Evolutionary conservation across 257 asterid genomes (phyloP).

Genomic region (Solanum tacnaense): DNA sequence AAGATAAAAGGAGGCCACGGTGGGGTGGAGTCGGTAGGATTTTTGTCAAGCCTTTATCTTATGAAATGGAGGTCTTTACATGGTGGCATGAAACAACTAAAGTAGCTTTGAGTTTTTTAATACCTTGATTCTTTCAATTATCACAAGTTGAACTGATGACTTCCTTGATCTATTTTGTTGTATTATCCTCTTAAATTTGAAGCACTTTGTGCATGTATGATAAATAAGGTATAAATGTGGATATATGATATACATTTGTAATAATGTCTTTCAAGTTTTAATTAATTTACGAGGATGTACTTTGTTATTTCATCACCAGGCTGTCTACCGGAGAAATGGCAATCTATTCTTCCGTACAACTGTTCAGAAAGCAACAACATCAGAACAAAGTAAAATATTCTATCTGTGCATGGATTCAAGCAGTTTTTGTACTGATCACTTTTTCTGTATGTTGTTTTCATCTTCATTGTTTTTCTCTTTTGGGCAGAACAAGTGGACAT

Average conservation of each 20-base stretch:
- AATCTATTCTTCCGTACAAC: constrained; percentile 61
- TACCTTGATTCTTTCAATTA: not conserved
- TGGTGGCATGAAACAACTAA: not conserved
- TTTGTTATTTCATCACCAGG: constrained; percentile 20
- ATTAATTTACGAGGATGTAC: not conserved
- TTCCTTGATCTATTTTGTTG: not conserved
- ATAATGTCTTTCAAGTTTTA: not conserved
- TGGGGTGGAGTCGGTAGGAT: not conserved
- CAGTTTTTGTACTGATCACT: not conserved
- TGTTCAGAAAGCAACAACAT: constrained; percentile 47
- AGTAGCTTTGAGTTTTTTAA: not conserved
- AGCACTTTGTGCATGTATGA: not conserved
- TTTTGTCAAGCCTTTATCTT: not conserved
- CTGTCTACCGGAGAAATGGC: constrained; percentile 66
- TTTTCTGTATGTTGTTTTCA: not conserved
- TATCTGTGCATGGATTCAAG: not conserved
- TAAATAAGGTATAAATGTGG: not conserved
- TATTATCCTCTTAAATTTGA: not conserved
- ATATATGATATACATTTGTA: not conserved
- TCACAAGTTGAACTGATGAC: not conserved
- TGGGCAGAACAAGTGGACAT: constrained; percentile 58
- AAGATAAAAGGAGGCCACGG: not conserved
- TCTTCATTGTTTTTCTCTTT: not conserved
- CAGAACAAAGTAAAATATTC: constrained; percentile 54
- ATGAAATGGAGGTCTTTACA: not conserved